These are phyloP conservation scores for Chlorella variabilis DNA, from an alignment of 163 green algal genomes.

Conservation along the genomic window DNA sequence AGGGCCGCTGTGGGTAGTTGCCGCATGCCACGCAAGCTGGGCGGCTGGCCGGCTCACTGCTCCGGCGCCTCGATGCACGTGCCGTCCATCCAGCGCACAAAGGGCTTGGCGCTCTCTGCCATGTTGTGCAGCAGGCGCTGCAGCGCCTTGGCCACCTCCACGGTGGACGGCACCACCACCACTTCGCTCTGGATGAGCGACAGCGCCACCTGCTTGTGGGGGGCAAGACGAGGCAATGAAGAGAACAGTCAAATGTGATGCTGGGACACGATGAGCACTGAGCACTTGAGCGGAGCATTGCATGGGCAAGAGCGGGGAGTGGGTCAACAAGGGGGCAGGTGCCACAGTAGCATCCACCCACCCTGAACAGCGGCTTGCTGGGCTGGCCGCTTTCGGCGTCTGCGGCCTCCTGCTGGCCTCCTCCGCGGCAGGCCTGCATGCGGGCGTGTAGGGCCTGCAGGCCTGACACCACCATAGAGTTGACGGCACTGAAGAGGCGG, in stretches of 20 bases:
- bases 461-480: slow-evolving; percentile 25
- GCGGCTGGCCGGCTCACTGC: slow-evolving; percentile 43
- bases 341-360: not conserved
- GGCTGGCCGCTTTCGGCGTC: not conserved
- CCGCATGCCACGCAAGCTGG: not conserved
- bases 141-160: slow-evolving; percentile 80
- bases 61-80: slow-evolving; percentile 88
- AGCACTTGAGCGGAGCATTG: no score
- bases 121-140: slow-evolving; percentile 70
- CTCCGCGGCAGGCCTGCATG: slow-evolving; percentile 55
- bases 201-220: slow-evolving; percentile 64
- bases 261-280: no score
- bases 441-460: slow-evolving; percentile 45
- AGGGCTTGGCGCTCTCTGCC: slow-evolving; percentile 81
- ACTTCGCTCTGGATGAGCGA: slow-evolving; percentile 82
- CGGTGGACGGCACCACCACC: slow-evolving; percentile 79
- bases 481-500: slow-evolving; percentile 86
- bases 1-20: no score
- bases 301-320: no score
- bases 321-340: no score
- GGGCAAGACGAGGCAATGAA: not conserved
- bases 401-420: not conserved
- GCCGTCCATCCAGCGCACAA: slow-evolving; percentile 94
- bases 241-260: no score
- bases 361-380: slow-evolving; percentile 11